phyloP scores from a whole-genome alignment of 78 protist species.

The Dictyostelium citrinum region DNA sequence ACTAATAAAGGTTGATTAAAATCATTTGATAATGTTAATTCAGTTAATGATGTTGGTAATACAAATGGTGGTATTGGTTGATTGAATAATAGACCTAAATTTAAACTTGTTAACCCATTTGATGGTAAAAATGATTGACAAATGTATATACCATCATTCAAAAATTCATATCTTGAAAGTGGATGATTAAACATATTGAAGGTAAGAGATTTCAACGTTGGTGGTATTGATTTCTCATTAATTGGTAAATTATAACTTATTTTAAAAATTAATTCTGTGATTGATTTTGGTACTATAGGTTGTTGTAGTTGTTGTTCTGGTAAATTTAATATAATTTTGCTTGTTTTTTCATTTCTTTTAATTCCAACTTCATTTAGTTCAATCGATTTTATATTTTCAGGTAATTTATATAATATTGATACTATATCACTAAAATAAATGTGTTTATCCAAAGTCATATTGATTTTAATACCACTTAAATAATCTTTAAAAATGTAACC shows the following conservation, averaged over 20 bases:
- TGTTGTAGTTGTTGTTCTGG: background rate
- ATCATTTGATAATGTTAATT: background rate
- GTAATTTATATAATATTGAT: background rate
- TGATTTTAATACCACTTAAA: background rate
- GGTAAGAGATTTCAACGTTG: background rate
- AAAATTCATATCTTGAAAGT: background rate
- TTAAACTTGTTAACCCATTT: background rate
- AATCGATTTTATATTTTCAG: background rate
- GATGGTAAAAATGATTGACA: background rate
- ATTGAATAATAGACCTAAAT: background rate
- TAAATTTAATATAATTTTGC: too few relatives aligned
- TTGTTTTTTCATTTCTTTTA: too few relatives aligned
- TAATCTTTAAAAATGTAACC: background rate
- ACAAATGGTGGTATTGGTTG: background rate
- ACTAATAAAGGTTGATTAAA: background rate
- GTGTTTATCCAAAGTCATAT: too few relatives aligned
- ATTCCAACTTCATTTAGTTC: background rate
- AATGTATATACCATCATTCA: background rate
- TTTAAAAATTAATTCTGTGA: background rate
- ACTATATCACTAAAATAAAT: background rate
- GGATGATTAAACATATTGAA: background rate
- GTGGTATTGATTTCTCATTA: background rate
- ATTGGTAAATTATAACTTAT: background rate
- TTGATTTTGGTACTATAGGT: background rate
- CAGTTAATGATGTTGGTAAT: background rate